These are phyloP conservation scores for Lasiodiplodia citricola DNA, from an alignment of 2,329 filamentous ascomycete genomes.

Conservation along the genomic window DNA sequence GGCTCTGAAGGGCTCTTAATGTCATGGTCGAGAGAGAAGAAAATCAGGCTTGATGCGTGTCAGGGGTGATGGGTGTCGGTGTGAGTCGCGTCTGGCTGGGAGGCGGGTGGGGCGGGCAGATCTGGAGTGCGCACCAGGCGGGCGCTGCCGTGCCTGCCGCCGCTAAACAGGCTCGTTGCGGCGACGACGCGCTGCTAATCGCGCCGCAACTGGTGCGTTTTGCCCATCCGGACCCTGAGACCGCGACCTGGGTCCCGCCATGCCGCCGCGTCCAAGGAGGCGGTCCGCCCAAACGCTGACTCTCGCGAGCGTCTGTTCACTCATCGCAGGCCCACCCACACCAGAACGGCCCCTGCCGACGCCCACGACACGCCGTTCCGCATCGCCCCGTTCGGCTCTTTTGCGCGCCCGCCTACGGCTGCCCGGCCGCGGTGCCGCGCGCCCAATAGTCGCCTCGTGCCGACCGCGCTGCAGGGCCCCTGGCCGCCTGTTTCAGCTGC, in stretches of 20 bases:
- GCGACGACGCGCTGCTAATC: not conserved
- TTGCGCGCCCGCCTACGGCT: not conserved
- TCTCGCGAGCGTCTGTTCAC: not conserved
- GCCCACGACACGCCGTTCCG: not conserved
- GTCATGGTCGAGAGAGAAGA: constrained; percentile 9
- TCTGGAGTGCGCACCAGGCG: constrained; percentile 18
- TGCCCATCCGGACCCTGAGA: not conserved
- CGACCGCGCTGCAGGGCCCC: not conserved
- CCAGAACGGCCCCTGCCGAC: too few species aligned
- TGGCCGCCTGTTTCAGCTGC: constrained; percentile 10
- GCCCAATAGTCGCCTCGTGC: not conserved
- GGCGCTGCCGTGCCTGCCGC: constrained; percentile 19
- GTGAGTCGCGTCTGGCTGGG: constrained; percentile 4
- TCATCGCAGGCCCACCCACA: not conserved
- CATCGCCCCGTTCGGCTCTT: not conserved
- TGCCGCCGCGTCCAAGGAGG: not conserved
- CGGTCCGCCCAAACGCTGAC: not conserved
- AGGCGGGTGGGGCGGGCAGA: constrained; percentile 9
- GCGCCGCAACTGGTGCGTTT: not conserved
- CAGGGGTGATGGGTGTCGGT: constrained; percentile 19
- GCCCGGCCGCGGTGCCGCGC: not conserved
- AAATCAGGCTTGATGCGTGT: constrained; percentile 20
- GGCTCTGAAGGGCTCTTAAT: constrained; percentile 12
- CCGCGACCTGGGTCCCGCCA: not conserved
- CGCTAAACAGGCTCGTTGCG: constrained; percentile 8